A percentile compares a stretch with the other conserved stretches of the same genome.
Evolutionary conservation across 768 basidiomycete genomes (phyloP).

Genomic region (Harrya chromipes): DNA sequence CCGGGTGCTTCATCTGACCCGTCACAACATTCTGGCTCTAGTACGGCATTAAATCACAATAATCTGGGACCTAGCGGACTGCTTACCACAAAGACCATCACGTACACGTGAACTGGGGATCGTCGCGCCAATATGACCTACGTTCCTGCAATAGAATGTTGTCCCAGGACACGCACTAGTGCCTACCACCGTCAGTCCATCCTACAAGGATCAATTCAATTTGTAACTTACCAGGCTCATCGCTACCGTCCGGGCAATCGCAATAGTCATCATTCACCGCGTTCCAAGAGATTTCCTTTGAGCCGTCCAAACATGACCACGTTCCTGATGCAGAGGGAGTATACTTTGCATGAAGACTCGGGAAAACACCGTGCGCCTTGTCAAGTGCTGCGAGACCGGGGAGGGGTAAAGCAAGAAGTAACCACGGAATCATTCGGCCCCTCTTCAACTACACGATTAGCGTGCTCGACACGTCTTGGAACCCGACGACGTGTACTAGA

Average conservation of each 20-base stretch:
- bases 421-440: constrained; percentile 48
- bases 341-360: constrained; percentile 55
- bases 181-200: constrained; percentile 41
- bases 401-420: constrained; percentile 39
- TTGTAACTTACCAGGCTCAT: constrained; percentile 72
- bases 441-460: neutral
- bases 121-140: constrained; percentile 78
- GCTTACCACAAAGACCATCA: constrained; percentile 90
- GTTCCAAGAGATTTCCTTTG: constrained; percentile 71
- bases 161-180: constrained; percentile 80
- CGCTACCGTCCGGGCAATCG: constrained; percentile 92
- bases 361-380: constrained; percentile 58
- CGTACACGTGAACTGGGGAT: constrained; percentile 83
- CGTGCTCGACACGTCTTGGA: neutral
- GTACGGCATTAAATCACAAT: constrained; percentile 11
- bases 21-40: constrained; percentile 93
- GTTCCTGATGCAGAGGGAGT: constrained; percentile 44
- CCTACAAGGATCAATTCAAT: constrained; percentile 4
- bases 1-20: constrained; percentile 89
- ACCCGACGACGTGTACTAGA: constrained; percentile 1
- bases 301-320: constrained; percentile 83
- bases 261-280: constrained; percentile 94
- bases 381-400: constrained; percentile 40
- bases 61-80: neutral
- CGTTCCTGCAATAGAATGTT: constrained; percentile 81